Base-by-base conservation (phyloP, 2,329 filamentous ascomycete species). In the Penicillium capsulatum region DNA sequence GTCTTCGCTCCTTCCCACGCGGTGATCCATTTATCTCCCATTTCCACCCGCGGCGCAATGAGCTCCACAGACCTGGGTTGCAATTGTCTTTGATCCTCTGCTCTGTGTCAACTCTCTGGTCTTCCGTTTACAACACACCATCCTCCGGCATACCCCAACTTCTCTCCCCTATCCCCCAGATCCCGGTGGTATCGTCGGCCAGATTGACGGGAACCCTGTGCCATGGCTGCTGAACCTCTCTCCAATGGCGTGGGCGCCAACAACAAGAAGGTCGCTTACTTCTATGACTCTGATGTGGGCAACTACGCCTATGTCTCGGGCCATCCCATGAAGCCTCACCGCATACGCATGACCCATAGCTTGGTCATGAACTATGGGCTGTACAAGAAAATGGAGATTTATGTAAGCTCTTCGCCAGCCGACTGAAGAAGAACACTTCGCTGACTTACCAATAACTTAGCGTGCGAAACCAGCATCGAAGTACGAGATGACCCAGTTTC, bases 211-310 rank as follows among this genome's bases (percentile, higher is more conserved):
- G 17, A 10, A 34, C 22, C 29, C 14, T 32, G 26, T 38, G 40
- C 38, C 28, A 79, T 80, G 76, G 66, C 74, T 48, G 66, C 69
- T 32, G 71, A 68, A 59, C 74, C 67, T 52, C 79, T 67, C 42
- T 53, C 66, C 17, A 76, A 77, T 63, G 72, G 72, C 37, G 59
- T 70, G 31, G 69, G 69, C 17, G 70, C 67, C 48, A 62, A 72
- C 53, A 76, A 77, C 63, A 94, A 92, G 70, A 88, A 91, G 62
- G 87, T 97, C 42, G 91, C 91, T 40, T 97, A 97, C 71, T 97
- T 97, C 68, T 97, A 97, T 76, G 91, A 97, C 63, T 94, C 87
- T 3, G 91, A 97, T 69, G 92, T 97, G 61, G 91, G 91, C 51
- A 97, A 97, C 68, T 97, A 96, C 73, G 90, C 91, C 63, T 97